Evolutionary conservation across 2,329 filamentous ascomycete species (phyloP), one percentile per base, ranked within the genome.

Genomic region (Monosporascus cannonballus): DNA sequence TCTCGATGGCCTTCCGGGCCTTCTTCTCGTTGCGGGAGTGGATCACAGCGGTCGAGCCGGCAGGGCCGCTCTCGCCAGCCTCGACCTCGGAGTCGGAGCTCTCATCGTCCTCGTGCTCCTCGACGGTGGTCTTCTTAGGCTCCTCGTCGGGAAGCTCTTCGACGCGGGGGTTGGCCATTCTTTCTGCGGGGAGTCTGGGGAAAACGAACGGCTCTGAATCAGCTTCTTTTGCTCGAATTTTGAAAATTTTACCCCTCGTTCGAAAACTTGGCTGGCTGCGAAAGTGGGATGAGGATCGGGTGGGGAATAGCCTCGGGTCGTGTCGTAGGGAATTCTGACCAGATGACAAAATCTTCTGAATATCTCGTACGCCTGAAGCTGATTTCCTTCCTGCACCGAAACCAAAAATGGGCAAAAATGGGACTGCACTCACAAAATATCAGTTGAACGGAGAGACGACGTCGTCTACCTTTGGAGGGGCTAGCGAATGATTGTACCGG

Each of bases 21-120:
- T 99, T 99, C 89, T 99, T 99, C 88, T 99, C 94, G 80, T 97
- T 97, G 76, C 94, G 91, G 72, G 90, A 96, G 84, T 97, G 93
- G 70, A 99, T 87, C 67, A 94, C 85, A 70, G 93, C 88, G 61
- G 87, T 85, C 69, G 91, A 89, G 71, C 93, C 94, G 64, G 89
- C 87, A 71, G 93, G 90, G 64, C 72, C 73, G 59, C 73, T 70
- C 57, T 83, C 83, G 64, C 79, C 84, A 58, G 83, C 86, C 73
- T 94, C 91, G 66, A 83, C 86, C 67, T 88, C 88, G 67, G 87
- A 89, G 64, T 90, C 86, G 68, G 84, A 85, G 77, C 82, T 86
- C 70, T 80, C 84, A 61, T 76, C 74, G 54, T 85, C 84, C 57
- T 86, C 84, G 59, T 86, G 85, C 67, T 86, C 83, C 73, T 90